Base-by-base conservation (phyloP, 2,329 filamentous ascomycete genomes). In the Huntiella savannae region DNA sequence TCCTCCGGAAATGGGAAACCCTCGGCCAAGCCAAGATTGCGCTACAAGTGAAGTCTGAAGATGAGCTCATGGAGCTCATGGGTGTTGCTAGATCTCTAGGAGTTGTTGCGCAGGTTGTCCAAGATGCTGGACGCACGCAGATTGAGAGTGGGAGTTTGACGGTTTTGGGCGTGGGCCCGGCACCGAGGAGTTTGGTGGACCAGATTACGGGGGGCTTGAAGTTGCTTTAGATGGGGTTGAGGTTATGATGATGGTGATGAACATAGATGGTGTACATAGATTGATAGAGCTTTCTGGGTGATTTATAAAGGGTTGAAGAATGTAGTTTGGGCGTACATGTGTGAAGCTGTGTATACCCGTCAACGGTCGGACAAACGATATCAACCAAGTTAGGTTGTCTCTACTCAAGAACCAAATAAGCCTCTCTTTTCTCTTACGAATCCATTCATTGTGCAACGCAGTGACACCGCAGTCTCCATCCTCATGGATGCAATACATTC, bases 41-140 rank as follows among this genome's bases (percentile, higher is more conserved):
- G 5, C 65, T 98, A 47, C 87, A 95, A 64, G 71, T 79, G 54
- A 91, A 88, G 65, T 79, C 77, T 51, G 82, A 95, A 63, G 84
- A 92, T 33, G 84, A 92, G 58, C 63, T 92, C 54, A 63, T 91
- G 51, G 65, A 66, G 52, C 63, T 82, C 54, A 79, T 87, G 63
- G 82, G 78, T 46, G 77, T 80, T 60, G 91, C 91, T 3, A 71
- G 84, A 52, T 84, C 79, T 58, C 60, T 95, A 49, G 88, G 91
- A 1, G 62, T 98, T 49, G 87, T 85, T 50, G 85, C 88, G 45
- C 81, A 88, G 60, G 77, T 94, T 45, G 88, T 98, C 53, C 79
- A 83, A 56, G 91, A 98, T 63, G 91, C 91, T n/a, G 91, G 91
- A 11, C 75, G 91, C 51, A 98, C 91, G 40, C 91, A 98, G 72